A percentile compares a stretch with the other conserved stretches of the same genome.
These are phyloP conservation scores for Setaria italica DNA, from an alignment of 202 grass and related monocot species.

Conservation along the genomic window DNA sequence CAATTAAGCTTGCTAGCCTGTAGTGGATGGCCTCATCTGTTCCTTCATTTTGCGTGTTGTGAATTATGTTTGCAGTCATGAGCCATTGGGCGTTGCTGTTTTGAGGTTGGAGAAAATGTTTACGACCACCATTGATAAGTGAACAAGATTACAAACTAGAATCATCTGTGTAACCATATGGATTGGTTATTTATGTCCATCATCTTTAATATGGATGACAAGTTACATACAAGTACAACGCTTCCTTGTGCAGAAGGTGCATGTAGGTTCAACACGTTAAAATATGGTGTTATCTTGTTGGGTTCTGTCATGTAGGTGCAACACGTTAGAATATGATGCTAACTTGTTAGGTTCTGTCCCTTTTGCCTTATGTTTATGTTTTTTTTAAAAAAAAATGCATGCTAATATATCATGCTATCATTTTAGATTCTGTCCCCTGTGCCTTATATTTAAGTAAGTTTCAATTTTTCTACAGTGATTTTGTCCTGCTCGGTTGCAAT, in stretches of 20 bases:
- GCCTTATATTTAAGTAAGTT: background rate
- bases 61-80: background rate
- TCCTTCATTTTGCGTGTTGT: background rate
- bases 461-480: background rate
- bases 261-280: background rate
- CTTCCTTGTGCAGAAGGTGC: background rate
- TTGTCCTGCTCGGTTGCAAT: background rate
- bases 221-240: background rate
- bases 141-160: background rate
- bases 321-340: background rate
- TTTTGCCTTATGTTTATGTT: background rate
- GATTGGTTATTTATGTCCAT: background rate
- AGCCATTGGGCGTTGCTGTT: background rate
- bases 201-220: background rate
- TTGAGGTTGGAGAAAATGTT: background rate
- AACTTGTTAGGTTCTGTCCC: background rate
- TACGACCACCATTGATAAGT: background rate
- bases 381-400: background rate
- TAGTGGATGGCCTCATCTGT: background rate
- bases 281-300: background rate
- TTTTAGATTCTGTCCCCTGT: background rate
- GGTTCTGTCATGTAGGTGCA: background rate
- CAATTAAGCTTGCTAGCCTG: background rate
- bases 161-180: background rate
- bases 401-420: conserved; percentile 4